Base-by-base conservation (phyloP, 345 rosid genomes). In the Syzygium aromaticum region DNA sequence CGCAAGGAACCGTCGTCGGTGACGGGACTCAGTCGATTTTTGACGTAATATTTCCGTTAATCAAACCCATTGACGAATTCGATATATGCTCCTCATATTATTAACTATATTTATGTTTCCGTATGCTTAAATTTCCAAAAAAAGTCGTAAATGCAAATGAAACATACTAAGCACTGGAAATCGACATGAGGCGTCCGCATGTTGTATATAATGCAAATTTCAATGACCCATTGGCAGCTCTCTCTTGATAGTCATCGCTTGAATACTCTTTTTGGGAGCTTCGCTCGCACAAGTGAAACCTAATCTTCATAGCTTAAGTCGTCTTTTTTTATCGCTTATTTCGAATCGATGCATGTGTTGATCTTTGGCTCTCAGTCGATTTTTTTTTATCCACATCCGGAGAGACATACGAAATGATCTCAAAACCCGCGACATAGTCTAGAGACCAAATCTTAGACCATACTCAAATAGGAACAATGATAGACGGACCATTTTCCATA, bases 141-240 rank as follows among this genome's bases (percentile, higher is more conserved):
- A 61, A 61, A 57, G 28, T 25, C 3, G 17, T n/a, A 5, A 0
- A 27, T 0, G 11, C 2, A 0, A 33, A 28, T 22, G 5, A 30
- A 30, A 28, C 16, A 7, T 1, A 30, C 43, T 7, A 30, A 3
- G 23, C 3, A 30, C 9, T 8, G 19, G 77, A 30, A 64, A 30
- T 64, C 22, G 22, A 0, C 40, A 28, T 0, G 5, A 63, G 5
- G 0, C n/a, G 38, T 14, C 21, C 38, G 21, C 73, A 9, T 61
- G 19, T 1, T 59, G 12, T 12, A 27, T 11, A 27, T 28, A n/a
- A 61, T 1, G 38, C 73, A 28, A 1, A 61, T n/a, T 15, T 63
- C 0, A 21, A 63, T 28, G 73, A 63, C 38, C 38, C 17, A n/a
- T 6, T 13, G 1, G 4, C 33, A n/a, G 4, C 33, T 61, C 33